A percentile compares a stretch with the other conserved stretches of the same genome.
Conservation (phyloP, 805 yeast species). For the Yarrowia sp. region DNA sequence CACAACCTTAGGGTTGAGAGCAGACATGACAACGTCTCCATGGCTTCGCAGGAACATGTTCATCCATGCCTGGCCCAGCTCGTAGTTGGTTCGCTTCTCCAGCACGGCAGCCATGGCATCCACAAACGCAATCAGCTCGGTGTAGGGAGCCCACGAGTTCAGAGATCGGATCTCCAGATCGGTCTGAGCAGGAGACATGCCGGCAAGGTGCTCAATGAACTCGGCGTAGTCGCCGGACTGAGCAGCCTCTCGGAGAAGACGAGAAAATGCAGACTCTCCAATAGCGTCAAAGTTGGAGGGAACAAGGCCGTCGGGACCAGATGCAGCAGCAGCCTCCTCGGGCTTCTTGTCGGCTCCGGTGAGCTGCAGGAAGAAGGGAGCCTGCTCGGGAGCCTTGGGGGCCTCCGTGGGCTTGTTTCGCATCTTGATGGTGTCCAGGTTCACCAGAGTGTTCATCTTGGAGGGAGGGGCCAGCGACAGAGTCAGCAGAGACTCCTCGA, state of each 20-base stretch:
- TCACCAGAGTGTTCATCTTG: conserved; percentile 72
- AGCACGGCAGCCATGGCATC: conserved; percentile 65
- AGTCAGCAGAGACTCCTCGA: conserved; percentile 62
- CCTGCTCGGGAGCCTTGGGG: conserved; percentile 75
- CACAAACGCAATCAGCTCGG: conserved; percentile 64
- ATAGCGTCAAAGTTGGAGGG: conserved; percentile 34
- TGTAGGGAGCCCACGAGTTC: conserved; percentile 57
- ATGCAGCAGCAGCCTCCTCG: conserved; percentile 35
- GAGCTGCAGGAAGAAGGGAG: conserved; percentile 74
- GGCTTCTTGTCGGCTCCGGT: conserved; percentile 50
- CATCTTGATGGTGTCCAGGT: conserved; percentile 77
- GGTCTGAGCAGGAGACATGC: conserved; percentile 69
- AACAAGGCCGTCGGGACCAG: conserved; percentile 34
- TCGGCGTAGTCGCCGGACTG: conserved; percentile 43
- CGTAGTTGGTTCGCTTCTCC: conserved; percentile 58
- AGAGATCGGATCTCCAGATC: conserved; percentile 87
- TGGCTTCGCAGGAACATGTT: conserved; percentile 71
- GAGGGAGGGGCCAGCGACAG: conserved; percentile 73
- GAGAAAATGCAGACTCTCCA: conserved; percentile 76
- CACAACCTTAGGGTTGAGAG: conserved; percentile 7
- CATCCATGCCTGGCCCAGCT: conserved; percentile 78
- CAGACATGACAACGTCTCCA: conserved; percentile 64
- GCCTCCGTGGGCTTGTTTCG: conserved; percentile 90
- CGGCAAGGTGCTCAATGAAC: conserved; percentile 56
- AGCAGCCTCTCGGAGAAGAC: conserved; percentile 54